Evolutionary conservation across 352 stramenopile species (phyloP).

Genomic region (Aphanomyces astaci): DNA sequence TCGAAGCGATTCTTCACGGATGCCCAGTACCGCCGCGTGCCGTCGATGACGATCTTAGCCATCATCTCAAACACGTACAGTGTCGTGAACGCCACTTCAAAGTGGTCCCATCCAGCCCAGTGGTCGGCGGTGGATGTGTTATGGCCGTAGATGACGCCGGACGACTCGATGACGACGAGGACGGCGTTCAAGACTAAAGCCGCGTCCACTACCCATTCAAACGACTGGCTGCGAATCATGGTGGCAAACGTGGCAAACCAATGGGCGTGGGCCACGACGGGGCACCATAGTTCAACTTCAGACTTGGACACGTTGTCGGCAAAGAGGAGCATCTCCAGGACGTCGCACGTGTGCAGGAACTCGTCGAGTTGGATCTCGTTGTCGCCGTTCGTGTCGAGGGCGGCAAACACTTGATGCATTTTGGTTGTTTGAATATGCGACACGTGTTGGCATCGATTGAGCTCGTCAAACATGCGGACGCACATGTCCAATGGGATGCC

Average conservation of each 20-base stretch:
- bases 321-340: conserved; percentile 2
- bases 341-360: conserved; percentile 21
- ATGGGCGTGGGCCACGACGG: neutral
- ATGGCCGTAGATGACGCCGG: conserved; percentile 6
- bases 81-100: conserved; percentile 38
- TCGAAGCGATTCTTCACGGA: conserved; percentile 79
- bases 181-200: conserved; percentile 26
- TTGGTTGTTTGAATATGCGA: conserved; percentile 16
- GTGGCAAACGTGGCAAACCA: neutral
- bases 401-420: conserved; percentile 21
- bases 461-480: conserved; percentile 17
- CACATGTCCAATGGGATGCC: conserved; percentile 15
- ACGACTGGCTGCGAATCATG: conserved; percentile 12
- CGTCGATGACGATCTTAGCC: conserved; percentile 63
- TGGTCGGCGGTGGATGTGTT: neutral
- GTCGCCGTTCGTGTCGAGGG: conserved; percentile 23
- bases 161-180: conserved; percentile 23
- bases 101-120: conserved; percentile 11
- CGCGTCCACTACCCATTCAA: conserved; percentile 25
- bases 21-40: conserved; percentile 45
- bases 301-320: neutral
- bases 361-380: conserved; percentile 19
- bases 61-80: conserved; percentile 76
- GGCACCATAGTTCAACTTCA: conserved; percentile 3
- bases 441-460: conserved; percentile 25